A percentile compares a stretch with the other conserved stretches of the same genome.
Conservation (phyloP, 768 basidiomycete genomes). For the Pisolithus marmoratus region DNA sequence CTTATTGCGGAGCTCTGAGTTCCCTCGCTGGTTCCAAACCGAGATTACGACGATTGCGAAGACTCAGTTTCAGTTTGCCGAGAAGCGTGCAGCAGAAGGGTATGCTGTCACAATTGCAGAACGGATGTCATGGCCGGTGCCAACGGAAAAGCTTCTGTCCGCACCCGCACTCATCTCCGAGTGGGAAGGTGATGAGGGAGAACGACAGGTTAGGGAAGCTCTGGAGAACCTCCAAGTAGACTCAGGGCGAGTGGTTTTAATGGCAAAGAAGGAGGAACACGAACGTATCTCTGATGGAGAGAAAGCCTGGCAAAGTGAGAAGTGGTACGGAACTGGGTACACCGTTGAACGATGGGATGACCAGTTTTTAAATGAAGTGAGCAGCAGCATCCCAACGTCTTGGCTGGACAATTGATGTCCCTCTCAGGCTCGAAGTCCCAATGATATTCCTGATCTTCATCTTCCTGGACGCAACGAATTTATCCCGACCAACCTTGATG, state of each 20-base stretch:
- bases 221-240: slow-evolving; percentile 54
- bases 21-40: slow-evolving; percentile 64
- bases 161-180: slow-evolving; percentile 68
- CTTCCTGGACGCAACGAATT: slow-evolving; percentile 88
- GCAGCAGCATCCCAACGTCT: slow-evolving; percentile 1
- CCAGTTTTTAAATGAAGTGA: slow-evolving; percentile 53
- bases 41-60: slow-evolving; percentile 68
- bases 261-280: slow-evolving; percentile 66
- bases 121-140: slow-evolving; percentile 74
- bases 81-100: slow-evolving; percentile 73
- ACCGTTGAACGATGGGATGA: slow-evolving; percentile 63
- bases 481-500: slow-evolving; percentile 80
- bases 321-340: slow-evolving; percentile 91
- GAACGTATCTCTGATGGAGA: slow-evolving; percentile 46
- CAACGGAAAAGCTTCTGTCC: slow-evolving; percentile 68
- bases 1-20: slow-evolving; percentile 54
- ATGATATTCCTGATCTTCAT: slow-evolving; percentile 61
- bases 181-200: slow-evolving; percentile 53
- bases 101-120: slow-evolving; percentile 77
- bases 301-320: slow-evolving; percentile 67
- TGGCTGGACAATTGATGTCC: neutral
- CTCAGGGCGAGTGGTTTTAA: slow-evolving; percentile 66
- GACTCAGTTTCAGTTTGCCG: slow-evolving; percentile 80
- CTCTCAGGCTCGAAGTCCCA: slow-evolving; percentile 54
- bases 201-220: slow-evolving; percentile 53